Base-by-base conservation (phyloP, 768 basidiomycete genomes). In the Mycena olivaceomarginata region DNA sequence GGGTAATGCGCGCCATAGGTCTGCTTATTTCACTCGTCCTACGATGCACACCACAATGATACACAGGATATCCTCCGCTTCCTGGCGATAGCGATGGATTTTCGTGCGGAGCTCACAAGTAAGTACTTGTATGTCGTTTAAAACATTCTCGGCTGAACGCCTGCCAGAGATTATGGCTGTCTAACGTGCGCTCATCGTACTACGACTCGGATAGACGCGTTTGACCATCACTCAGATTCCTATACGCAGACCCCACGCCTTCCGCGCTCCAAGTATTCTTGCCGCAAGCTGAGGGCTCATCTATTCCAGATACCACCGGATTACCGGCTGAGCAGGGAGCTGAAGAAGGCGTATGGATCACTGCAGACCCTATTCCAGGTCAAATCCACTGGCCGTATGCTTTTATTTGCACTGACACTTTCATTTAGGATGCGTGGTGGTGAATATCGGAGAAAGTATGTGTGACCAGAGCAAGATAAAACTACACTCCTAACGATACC, bases 51-150 rank as follows among this genome's bases (percentile, higher is more conserved):
- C 57, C 40, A 64, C 22, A 40, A 48, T 40, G 56, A 68, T 63
- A 65, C 48, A 45, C 68, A 95, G 95, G 96, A 5, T 98, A 98
- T 82, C 97, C 97, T 3, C 96, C 95, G 1, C 89, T 98, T 25
- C 95, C 97, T 0, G 87, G 91, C 41, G 91, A 93, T 63, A 90
- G 95, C 69, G 93, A 96, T 46, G 97, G 97, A 3, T 92, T 95
- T 82, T 97, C 96, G 18, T 98, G 97, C 80, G 97, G 97, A 39
- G 95, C 95, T 37, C 97, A 98, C 86, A 97, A 94, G 96, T 96
- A 81, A 79, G 82, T 75, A 40, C 51, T 67, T 9, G 43, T 57
- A n/a, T 63, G 45, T 25, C 68, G 15, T 56, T 13, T 11, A 31
- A 1, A 12, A 51, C 68, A 62, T 79, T 64, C 18, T 51, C 66